These are phyloP conservation scores for Chaetomiaceae sp. DNA, from an alignment of 2,329 filamentous ascomycete species.

Conservation along the genomic window DNA sequence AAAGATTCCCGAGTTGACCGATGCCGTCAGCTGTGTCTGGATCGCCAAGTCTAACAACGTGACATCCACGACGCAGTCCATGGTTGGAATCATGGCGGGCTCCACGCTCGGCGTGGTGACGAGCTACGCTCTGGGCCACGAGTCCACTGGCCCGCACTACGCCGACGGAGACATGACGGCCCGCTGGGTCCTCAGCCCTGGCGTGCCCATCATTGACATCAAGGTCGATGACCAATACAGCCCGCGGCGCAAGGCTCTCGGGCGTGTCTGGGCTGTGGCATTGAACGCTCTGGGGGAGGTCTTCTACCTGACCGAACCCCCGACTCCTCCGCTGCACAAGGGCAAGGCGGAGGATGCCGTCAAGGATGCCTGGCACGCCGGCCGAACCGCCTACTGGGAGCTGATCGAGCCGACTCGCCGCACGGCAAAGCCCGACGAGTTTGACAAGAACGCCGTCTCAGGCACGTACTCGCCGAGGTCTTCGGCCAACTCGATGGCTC, in stretches of 20 bases:
- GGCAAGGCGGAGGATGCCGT: slow-evolving; percentile 52
- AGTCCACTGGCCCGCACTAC: slow-evolving; percentile 56
- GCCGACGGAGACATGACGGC: slow-evolving; percentile 75
- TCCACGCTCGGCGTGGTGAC: slow-evolving; percentile 80
- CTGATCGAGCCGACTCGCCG: slow-evolving; percentile 75
- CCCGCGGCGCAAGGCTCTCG: slow-evolving; percentile 60
- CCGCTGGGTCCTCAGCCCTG: slow-evolving; percentile 85
- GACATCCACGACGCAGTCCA: slow-evolving; percentile 66
- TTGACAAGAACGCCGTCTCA: slow-evolving; percentile 61
- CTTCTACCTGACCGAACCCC: slow-evolving; percentile 74
- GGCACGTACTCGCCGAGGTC: slow-evolving; percentile 78
- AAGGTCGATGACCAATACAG: slow-evolving; percentile 80
- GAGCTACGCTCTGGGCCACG: slow-evolving; percentile 68
- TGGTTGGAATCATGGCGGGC: slow-evolving; percentile 77
- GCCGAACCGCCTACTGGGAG: slow-evolving; percentile 75
- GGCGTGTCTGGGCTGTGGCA: slow-evolving; percentile 84
- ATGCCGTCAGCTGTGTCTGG: slow-evolving; percentile 79
- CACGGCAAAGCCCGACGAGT: slow-evolving; percentile 65
- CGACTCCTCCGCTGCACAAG: slow-evolving; percentile 50
- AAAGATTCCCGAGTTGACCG: slow-evolving; percentile 62
- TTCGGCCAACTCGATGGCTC: slow-evolving; percentile 67
- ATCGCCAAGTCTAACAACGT: slow-evolving; percentile 77
- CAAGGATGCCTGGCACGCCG: slow-evolving; percentile 72
- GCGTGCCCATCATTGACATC: slow-evolving; percentile 83
- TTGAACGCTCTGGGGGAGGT: slow-evolving; percentile 91